A percentile compares a stretch with the other conserved stretches of the same genome.
These are phyloP conservation scores for Coniosporium apollinis DNA, from an alignment of 495 filamentous ascomycete genomes.

Conservation along the genomic window DNA sequence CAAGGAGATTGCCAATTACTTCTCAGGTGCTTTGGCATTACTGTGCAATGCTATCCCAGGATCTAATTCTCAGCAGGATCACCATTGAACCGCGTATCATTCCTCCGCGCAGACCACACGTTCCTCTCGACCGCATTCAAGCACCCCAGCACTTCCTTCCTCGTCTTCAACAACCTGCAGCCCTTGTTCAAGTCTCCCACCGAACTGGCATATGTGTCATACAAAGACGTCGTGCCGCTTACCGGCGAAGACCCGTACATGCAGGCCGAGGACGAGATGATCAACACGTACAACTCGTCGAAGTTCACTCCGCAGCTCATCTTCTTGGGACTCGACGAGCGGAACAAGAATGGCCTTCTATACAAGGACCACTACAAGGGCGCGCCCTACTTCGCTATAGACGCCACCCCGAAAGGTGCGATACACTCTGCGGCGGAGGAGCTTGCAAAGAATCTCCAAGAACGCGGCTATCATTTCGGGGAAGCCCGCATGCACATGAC, in stretches of 20 bases:
- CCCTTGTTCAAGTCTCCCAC: conserved; percentile 48
- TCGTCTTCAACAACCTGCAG: conserved; percentile 62
- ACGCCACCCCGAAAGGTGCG: conserved; percentile 58
- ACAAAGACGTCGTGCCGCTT: conserved; percentile 47
- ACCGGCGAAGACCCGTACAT: conserved; percentile 56
- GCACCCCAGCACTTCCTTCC: conserved; percentile 51
- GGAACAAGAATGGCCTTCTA: conserved; percentile 29
- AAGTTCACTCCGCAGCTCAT: conserved; percentile 49
- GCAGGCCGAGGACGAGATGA: conserved; percentile 52
- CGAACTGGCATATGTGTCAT: conserved; percentile 42
- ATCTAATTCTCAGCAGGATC: conserved; percentile 32
- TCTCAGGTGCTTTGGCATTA: conserved; percentile 42
- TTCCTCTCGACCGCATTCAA: conserved; percentile 66
- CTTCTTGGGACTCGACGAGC: conserved; percentile 78
- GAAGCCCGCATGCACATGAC: conserved; percentile 40
- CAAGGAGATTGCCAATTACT: conserved; percentile 86
- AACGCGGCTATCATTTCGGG: conserved; percentile 40
- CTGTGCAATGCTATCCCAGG: neutral
- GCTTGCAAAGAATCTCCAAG: conserved; percentile 40
- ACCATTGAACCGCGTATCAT: conserved; percentile 65
- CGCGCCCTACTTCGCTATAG: conserved; percentile 71
- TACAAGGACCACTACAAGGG: conserved; percentile 50
- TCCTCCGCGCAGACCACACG: conserved; percentile 59
- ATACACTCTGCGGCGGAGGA: conserved; percentile 31
- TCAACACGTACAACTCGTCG: conserved; percentile 58